phyloP scores from a whole-genome alignment of 306 rosid genomes.

The Cucumis melo region DNA sequence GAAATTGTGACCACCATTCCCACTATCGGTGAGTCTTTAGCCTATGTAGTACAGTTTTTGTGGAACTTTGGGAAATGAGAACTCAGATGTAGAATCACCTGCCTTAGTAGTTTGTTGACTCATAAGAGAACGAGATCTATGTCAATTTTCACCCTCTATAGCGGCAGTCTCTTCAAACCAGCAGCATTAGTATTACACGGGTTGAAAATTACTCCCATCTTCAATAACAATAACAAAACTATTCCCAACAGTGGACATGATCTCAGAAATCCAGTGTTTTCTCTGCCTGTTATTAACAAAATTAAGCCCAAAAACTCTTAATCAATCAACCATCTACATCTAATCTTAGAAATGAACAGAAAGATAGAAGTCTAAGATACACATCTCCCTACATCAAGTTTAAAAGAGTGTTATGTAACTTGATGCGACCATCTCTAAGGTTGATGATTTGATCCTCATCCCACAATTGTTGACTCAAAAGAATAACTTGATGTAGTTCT shows the following conservation, averaged over 20 bases:
- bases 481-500: background rate
- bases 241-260: background rate
- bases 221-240: background rate
- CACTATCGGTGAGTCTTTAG: conserved; percentile 51
- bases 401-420: background rate
- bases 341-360: background rate
- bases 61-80: background rate
- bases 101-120: background rate
- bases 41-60: background rate
- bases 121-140: background rate
- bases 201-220: background rate
- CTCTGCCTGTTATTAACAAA: background rate
- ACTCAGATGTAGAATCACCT: background rate
- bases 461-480: background rate
- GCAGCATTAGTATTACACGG: background rate
- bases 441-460: background rate
- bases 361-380: background rate
- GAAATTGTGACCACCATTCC: conserved; percentile 96
- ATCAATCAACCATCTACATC: background rate
- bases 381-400: background rate
- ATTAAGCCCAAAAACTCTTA: background rate
- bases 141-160: background rate
- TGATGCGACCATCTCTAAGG: background rate
- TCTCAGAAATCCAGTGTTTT: background rate
- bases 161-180: background rate